Evolutionary conservation across 306 rosid species (phyloP).

Genomic region (Potentilla sterilis): DNA sequence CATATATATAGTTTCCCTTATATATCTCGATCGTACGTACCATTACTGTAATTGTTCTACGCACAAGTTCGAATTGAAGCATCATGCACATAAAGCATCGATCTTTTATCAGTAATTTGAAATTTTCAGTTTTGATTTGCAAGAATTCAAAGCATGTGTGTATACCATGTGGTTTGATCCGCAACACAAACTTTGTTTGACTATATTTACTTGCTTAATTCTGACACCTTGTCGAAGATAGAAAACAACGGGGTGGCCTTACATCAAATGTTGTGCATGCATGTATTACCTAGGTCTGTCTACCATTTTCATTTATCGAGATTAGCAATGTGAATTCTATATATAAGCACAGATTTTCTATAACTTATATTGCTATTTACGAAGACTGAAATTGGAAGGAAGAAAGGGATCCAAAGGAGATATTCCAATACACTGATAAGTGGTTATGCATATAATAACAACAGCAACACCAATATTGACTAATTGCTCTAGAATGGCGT

Average conservation of each 20-base stretch:
- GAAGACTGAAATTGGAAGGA: not conserved
- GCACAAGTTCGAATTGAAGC: not conserved
- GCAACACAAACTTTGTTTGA: not conserved
- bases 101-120: not conserved
- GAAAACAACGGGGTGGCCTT: not conserved
- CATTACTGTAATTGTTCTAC: not conserved
- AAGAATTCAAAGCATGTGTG: not conserved
- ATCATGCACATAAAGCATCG: not conserved
- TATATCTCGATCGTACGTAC: not conserved
- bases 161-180: not conserved
- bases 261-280: not conserved
- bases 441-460: not conserved
- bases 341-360: not conserved
- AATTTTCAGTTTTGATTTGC: not conserved
- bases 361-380: not conserved
- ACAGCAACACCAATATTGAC: not conserved
- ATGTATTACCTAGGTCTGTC: not conserved
- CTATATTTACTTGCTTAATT: not conserved
- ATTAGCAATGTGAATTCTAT: not conserved
- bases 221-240: not conserved
- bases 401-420: not conserved
- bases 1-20: not conserved
- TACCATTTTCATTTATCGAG: not conserved
- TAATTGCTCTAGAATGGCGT: not conserved
- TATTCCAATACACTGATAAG: not conserved